phyloP scores from a whole-genome alignment of 305 asterid genomes.

The Caryopteris hybrid region DNA sequence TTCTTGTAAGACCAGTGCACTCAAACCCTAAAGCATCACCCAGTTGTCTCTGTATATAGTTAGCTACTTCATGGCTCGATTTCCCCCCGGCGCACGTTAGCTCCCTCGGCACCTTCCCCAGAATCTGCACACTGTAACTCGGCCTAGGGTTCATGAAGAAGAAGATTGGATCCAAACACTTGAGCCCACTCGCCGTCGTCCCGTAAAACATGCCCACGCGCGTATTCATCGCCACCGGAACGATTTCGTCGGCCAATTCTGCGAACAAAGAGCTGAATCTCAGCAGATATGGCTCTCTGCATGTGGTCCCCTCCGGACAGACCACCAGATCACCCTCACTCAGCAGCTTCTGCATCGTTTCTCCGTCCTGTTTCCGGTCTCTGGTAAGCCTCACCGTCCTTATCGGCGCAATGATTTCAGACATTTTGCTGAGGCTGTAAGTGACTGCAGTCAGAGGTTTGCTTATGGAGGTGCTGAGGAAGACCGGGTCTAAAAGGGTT shows the following conservation, averaged over 20 bases:
- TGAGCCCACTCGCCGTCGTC: slow-evolving; percentile 84
- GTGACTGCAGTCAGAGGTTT: slow-evolving; percentile 79
- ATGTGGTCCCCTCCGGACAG: slow-evolving; percentile 96
- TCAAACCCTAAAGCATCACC: slow-evolving; percentile 77
- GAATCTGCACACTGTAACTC: slow-evolving; percentile 37
- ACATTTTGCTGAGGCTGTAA: slow-evolving; percentile 78
- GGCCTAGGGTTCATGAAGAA: slow-evolving; percentile 85
- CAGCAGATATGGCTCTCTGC: slow-evolving; percentile 81
- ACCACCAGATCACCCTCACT: slow-evolving; percentile 77
- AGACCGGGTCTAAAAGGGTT: slow-evolving; percentile 77
- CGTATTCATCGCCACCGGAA: slow-evolving; percentile 77
- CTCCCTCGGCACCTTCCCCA: slow-evolving; percentile 57
- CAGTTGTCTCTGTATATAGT: slow-evolving; percentile 57
- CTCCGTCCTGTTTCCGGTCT: slow-evolving; percentile 50
- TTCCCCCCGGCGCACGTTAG: slow-evolving; percentile 72
- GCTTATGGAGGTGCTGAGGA: slow-evolving; percentile 44
- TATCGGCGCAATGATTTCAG: slow-evolving; percentile 73
- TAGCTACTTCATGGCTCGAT: slow-evolving; percentile 73
- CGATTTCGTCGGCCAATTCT: slow-evolving; percentile 70
- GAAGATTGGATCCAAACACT: slow-evolving; percentile 84
- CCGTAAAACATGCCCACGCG: slow-evolving; percentile 76
- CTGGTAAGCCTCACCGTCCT: slow-evolving; percentile 62
- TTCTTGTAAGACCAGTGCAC: slow-evolving; percentile 71
- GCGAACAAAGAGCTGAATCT: slow-evolving; percentile 87
- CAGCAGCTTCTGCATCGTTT: slow-evolving; percentile 47